A percentile compares a stretch with the other conserved stretches of the same genome.
phyloP scores from a whole-genome alignment of 177 flowering plant species.

The Vitis hybrid region DNA sequence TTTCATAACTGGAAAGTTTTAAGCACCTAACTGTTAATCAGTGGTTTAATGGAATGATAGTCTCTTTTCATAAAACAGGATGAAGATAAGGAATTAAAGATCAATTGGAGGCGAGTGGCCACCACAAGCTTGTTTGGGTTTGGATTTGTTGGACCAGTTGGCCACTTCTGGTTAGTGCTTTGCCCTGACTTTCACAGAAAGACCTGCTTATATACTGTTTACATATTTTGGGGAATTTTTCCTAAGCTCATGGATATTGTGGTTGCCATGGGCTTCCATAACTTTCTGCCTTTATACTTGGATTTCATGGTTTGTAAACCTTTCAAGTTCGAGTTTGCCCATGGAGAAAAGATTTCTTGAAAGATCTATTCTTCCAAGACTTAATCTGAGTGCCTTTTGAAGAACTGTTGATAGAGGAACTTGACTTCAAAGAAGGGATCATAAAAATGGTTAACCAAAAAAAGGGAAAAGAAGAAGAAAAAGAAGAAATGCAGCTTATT shows the following conservation, averaged over 20 bases:
- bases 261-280: background rate
- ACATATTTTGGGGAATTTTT: background rate
- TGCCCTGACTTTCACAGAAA: background rate
- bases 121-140: slow-evolving; percentile 83
- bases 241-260: no score
- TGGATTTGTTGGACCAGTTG: slow-evolving; percentile 92
- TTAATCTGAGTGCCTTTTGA: no score
- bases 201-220: background rate
- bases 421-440: no score
- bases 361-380: no score
- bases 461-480: no score
- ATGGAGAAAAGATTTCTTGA: no score
- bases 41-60: background rate
- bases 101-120: slow-evolving; percentile 86
- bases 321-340: background rate
- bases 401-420: no score
- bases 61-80: slow-evolving; percentile 36
- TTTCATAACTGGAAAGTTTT: no score
- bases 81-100: slow-evolving; percentile 41
- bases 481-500: no score
- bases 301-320: background rate
- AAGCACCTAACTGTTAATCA: background rate
- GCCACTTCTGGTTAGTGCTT: slow-evolving; percentile 79
- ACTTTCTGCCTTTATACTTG: no score
- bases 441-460: no score